phyloP scores from a whole-genome alignment of 257 asterid species.

The Echium plantagineum region DNA sequence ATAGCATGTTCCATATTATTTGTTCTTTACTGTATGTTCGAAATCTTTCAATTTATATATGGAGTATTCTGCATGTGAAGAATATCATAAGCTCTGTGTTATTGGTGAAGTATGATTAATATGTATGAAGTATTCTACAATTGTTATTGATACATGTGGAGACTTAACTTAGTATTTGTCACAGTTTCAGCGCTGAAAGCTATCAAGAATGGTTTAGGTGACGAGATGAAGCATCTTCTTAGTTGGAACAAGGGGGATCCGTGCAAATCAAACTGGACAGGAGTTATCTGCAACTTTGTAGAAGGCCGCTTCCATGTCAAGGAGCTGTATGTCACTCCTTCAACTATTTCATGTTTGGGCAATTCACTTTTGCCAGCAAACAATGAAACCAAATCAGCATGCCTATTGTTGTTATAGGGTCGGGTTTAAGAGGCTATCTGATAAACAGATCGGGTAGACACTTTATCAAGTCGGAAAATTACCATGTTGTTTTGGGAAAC shows the following conservation, averaged over 20 bases:
- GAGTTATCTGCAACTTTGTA: slow-evolving; percentile 25
- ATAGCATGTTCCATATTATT: background rate
- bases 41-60: background rate
- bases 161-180: background rate
- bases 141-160: slow-evolving; percentile 2
- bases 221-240: slow-evolving; percentile 18
- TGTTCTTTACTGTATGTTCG: background rate
- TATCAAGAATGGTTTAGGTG: slow-evolving; percentile 18
- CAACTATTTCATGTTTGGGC: background rate
- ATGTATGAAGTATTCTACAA: background rate
- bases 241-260: slow-evolving; percentile 35
- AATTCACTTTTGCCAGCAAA: background rate
- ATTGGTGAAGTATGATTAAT: too few relatives aligned
- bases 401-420: too few relatives aligned
- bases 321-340: slow-evolving; percentile 26
- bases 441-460: too few relatives aligned
- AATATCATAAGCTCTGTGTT: too few relatives aligned
- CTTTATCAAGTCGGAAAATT: too few relatives aligned
- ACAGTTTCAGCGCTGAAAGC: slow-evolving; percentile 31
- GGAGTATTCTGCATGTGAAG: background rate
- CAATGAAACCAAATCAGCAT: background rate
- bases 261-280: slow-evolving; percentile 38
- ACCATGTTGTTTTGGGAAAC: too few relatives aligned
- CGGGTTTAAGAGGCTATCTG: too few relatives aligned
- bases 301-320: slow-evolving; percentile 30